These are phyloP conservation scores for Ophiostoma australiae DNA, from an alignment of 2,329 filamentous ascomycete species.

Conservation along the genomic window DNA sequence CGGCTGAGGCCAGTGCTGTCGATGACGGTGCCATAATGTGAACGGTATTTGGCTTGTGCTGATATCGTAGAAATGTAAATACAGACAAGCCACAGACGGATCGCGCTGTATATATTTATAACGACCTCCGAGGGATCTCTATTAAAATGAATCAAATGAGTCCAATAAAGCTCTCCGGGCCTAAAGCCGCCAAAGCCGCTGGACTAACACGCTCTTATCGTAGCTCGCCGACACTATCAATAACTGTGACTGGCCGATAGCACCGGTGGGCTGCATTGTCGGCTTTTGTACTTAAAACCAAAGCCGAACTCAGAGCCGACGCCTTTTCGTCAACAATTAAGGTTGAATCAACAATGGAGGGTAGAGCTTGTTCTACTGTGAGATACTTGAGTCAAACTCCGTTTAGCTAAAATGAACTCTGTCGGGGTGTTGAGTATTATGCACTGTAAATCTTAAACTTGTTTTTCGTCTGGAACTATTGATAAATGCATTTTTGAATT, in stretches of 20 bases:
- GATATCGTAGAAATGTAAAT: background rate
- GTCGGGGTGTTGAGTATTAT: too few species aligned
- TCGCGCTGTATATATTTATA: background rate
- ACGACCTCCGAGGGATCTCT: background rate
- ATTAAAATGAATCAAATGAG: background rate
- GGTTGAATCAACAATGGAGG: too few species aligned
- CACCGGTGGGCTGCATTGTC: background rate
- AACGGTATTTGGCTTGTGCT: background rate
- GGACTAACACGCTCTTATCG: background rate
- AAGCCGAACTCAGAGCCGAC: background rate
- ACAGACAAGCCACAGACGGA: background rate
- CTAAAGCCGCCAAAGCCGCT: background rate
- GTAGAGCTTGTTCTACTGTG: too few species aligned
- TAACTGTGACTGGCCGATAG: background rate
- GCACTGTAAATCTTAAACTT: too few species aligned
- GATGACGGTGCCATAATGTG: constrained; percentile 13
- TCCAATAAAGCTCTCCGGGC: background rate
- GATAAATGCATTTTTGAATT: too few species aligned
- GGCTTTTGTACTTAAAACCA: background rate
- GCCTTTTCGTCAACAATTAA: too few species aligned
- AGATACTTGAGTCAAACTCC: too few species aligned
- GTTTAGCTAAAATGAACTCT: too few species aligned
- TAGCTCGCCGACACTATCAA: background rate
- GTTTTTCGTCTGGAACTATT: too few species aligned
- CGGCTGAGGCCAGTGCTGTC: constrained; percentile 16